phyloP scores from a whole-genome alignment of 1,284 basidiomycete genomes.

The Mycena citricolor region DNA sequence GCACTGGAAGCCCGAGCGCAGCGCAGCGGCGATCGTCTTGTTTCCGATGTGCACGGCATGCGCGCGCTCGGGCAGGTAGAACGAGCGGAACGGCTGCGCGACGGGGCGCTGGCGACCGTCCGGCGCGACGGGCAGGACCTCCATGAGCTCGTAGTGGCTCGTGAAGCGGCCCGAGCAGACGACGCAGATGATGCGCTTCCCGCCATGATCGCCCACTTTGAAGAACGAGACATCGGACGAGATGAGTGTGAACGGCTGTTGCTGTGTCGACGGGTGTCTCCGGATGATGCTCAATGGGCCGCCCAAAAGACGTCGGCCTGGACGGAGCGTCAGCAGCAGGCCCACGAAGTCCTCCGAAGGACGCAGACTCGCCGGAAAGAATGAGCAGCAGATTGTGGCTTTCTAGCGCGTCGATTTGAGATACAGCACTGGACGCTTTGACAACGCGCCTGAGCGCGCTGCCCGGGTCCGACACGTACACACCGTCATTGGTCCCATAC shows the following conservation, averaged over 20 bases:
- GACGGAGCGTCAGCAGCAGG: not conserved
- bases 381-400: constrained; percentile 14
- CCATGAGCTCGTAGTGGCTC: constrained; percentile 20
- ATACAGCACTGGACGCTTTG: constrained; percentile 17
- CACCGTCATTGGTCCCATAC: constrained; percentile 16
- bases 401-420: constrained; percentile 18
- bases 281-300: constrained; percentile 17
- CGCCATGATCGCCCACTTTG: constrained; percentile 13
- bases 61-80: constrained; percentile 22
- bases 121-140: not conserved
- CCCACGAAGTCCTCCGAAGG: not conserved
- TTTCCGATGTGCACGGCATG: constrained; percentile 21
- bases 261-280: constrained; percentile 2
- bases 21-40: constrained; percentile 16
- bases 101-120: not conserved
- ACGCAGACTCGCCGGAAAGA: constrained; percentile 22
- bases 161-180: constrained; percentile 15
- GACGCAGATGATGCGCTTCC: constrained; percentile 18
- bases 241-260: constrained; percentile 4
- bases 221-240: constrained; percentile 19
- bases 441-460: constrained; percentile 2
- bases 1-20: constrained; percentile 20
- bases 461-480: constrained; percentile 10
- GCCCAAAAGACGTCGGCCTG: constrained; percentile 13
- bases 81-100: constrained; percentile 9